Evolutionary conservation across 345 rosid genomes (phyloP).

Genomic region (Excoecaria cochinchinensis): DNA sequence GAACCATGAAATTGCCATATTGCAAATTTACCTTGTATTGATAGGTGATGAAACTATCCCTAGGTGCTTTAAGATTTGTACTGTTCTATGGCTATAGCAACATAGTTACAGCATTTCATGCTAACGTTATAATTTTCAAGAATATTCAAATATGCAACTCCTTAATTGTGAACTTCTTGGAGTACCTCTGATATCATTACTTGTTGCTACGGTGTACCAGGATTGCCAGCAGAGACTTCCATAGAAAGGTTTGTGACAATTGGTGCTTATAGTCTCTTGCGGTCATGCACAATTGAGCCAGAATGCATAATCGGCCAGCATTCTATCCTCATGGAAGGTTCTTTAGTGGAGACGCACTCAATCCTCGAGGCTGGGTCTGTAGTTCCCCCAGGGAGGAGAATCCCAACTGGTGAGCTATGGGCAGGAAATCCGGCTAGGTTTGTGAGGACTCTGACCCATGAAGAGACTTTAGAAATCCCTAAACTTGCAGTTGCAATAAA

Average conservation of each 20-base stretch:
- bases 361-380: conserved; percentile 96
- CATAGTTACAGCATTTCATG: background rate
- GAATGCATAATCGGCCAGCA: conserved; percentile 97
- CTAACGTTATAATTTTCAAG: background rate
- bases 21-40: background rate
- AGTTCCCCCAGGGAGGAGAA: conserved; percentile 93
- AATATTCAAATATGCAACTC: background rate
- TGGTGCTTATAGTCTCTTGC: conserved; percentile 80
- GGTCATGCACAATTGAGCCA: conserved; percentile 95
- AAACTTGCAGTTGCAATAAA: conserved; percentile 93
- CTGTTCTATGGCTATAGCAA: background rate
- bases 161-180: background rate
- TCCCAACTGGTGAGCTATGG: conserved; percentile 96
- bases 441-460: conserved; percentile 77
- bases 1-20: background rate
- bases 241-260: conserved; percentile 88
- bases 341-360: conserved; percentile 83
- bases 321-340: conserved; percentile 97
- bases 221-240: conserved; percentile 86
- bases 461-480: conserved; percentile 89
- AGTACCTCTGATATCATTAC: conserved; percentile 3
- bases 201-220: conserved; percentile 36
- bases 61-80: background rate
- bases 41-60: background rate
- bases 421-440: conserved; percentile 97